Evolutionary conservation across 1,139 yeast species (phyloP), one percentile per base, ranked within the genome.

Genomic region (Suhomyces wounanorum): DNA sequence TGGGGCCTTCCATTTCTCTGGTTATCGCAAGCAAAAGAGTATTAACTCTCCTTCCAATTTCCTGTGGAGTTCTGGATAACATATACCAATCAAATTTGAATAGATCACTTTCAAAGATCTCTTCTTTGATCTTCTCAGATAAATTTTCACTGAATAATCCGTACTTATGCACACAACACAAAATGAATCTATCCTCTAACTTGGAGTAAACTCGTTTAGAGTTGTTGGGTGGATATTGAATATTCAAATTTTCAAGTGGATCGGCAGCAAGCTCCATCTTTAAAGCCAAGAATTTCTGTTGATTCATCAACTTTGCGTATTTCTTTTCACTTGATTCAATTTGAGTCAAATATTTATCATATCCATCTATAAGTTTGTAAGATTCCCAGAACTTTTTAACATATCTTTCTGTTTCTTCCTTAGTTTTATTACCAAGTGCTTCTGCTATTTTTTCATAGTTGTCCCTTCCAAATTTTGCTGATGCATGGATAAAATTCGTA

Each of bases 71-170:
- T 59, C 99, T 78, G 0, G 97, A 88, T 55, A 82, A 76, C 64
- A 94, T 82, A 65, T 85, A 94, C 95, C 96, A 94, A 62, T 94
- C 96, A 65, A 90, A 94, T 47, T 82, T 79, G 72, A 94, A 94
- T 48, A 88, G 67, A 44, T 89, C 94, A 52, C 92, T 85, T 8
- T 75, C 74, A 52, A 81, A 70, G 23, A 92, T 86, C 47, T 89
- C 95, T 52, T 86, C 88, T 55, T 89, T 88, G 45, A 94, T 83
- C 57, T 78, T 79, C 57, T 92, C 97, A 58, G 81, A 84, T 43
- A 94, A 73, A 51, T 83, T 80, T 39, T 87, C 89, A 31, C 83
- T 74, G 59, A 85, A 82, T 21, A 92, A 72, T 0, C 99, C 99
- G 59, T 85, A 80, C 57, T 87, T 85, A 65, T 89, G 79, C 41